Base-by-base conservation (phyloP, 2,329 filamentous ascomycete species). In the Tolypocladium cylindrosporum region DNA sequence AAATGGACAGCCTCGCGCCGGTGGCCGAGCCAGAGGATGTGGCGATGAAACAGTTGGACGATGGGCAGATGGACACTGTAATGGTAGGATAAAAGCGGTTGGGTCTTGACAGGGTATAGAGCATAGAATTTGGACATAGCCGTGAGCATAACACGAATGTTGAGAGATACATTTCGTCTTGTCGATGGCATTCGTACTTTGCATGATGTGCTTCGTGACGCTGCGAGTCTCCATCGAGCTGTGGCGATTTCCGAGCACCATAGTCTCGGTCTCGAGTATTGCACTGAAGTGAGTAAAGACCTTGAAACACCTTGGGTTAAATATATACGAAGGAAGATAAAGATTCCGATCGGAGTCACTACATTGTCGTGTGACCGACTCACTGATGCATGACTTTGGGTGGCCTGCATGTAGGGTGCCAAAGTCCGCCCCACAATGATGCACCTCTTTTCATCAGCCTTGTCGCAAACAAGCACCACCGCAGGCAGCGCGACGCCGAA, bases 1-100 rank as follows among this genome's bases (percentile, higher is more conserved):
- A 96, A 76, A 97, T 97, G 92, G 91, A 96, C 68, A 88, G 80
- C 70, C 79, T 87, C 61, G 78, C 77, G 45, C 79, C 81, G 9
- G 66, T 73, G 51, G 60, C 75, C 57, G 71, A 70, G 55, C 42
- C 9, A 9, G 65, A 68, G 11, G 68, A 70, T 57, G 62, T 62
- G 21, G 53, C 65, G 54, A 69, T 73, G 68, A 69, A 66, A 58
- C 67, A 74, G 55, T 56, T 65, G 50, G 77, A 69, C 60, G 77
- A 68, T 59, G 75, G 57, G 61, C 74, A 73, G 58, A 61, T 61
- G 34, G 57, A 59, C 48, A 16, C 31, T n/a, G 45, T 56, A 11
- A 55, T 64, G 54, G 52, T 57, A 50, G 56, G 39, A 36, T 57
- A 50, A 54, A 19, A 13, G 52, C 14, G 39, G 19, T 3, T 53